A percentile compares a stretch with the other conserved stretches of the same genome.
Evolutionary conservation across 768 basidiomycete species (phyloP).

Genomic region (Amanita pallidorosea): DNA sequence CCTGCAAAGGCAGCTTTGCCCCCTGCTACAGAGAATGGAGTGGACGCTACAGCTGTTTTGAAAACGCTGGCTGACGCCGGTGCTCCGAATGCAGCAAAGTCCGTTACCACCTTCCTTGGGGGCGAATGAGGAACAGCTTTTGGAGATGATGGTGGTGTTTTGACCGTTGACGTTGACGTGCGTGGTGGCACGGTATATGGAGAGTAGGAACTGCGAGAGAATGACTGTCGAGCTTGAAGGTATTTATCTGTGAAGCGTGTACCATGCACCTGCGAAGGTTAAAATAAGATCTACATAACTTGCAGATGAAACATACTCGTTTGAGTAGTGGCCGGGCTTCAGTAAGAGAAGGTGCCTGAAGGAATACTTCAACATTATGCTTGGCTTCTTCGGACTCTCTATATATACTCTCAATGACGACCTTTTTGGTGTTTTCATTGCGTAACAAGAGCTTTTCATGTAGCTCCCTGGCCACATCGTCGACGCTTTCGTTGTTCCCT

Average conservation of each 20-base stretch:
- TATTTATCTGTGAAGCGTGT: constrained; percentile 97
- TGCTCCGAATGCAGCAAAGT: constrained; percentile 81
- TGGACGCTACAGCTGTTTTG: constrained; percentile 71
- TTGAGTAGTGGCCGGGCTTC: constrained; percentile 73
- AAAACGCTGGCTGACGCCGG: constrained; percentile 70
- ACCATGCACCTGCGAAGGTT: constrained; percentile 62
- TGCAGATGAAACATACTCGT: constrained; percentile 39
- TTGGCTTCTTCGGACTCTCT: constrained; percentile 79
- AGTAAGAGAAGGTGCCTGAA: constrained; percentile 52
- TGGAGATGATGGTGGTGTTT: constrained; percentile 33
- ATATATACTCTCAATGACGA: constrained; percentile 95
- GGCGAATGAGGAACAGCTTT: constrained; percentile 40
- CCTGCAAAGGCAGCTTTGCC: constrained; percentile 81
- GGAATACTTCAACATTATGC: constrained; percentile 86
- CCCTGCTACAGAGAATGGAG: constrained; percentile 69
- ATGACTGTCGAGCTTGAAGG: constrained; percentile 57
- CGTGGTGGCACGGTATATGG: constrained; percentile 30
- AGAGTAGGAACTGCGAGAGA: constrained; percentile 42
- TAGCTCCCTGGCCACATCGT: constrained; percentile 90
- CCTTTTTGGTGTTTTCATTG: constrained; percentile 95
- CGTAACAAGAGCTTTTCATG: constrained; percentile 85
- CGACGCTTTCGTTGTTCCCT: constrained; percentile 90
- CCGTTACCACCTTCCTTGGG: constrained; percentile 78
- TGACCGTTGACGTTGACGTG: constrained; percentile 24
- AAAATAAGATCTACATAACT: constrained; percentile 1